A percentile compares a stretch with the other conserved stretches of the same genome.
Evolutionary conservation across 2,329 filamentous ascomycete genomes (phyloP).

Genomic region (Spiromastix sp.): DNA sequence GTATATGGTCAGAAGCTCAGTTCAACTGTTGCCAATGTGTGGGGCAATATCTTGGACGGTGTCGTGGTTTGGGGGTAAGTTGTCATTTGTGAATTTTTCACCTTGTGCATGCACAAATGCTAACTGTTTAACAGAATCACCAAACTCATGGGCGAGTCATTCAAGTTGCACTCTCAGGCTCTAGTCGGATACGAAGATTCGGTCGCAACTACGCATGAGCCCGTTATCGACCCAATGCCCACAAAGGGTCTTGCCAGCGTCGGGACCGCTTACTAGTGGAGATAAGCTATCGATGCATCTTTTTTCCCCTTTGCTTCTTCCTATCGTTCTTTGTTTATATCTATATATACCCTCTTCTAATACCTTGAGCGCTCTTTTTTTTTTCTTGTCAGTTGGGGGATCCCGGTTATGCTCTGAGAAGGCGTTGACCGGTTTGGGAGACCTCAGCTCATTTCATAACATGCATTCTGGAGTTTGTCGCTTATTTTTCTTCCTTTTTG

Average conservation of each 20-base stretch:
- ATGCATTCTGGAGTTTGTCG: neutral
- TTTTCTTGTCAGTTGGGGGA: conserved; percentile 8
- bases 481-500: conserved; percentile 1
- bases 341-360: conserved; percentile 16
- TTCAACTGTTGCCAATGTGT: conserved; percentile 87
- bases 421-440: conserved; percentile 5
- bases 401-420: conserved; percentile 2
- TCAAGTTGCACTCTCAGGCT: conserved; percentile 92
- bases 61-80: conserved; percentile 99
- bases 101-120: conserved; percentile 16
- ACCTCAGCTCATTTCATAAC: neutral
- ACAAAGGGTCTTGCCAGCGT: conserved; percentile 34
- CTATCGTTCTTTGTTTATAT: conserved; percentile 13
- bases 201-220: conserved; percentile 16
- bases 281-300: conserved; percentile 9
- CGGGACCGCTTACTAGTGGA: conserved; percentile 30
- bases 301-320: conserved; percentile 12
- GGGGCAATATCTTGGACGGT: conserved; percentile 97
- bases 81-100: conserved; percentile 11
- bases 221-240: conserved; percentile 32
- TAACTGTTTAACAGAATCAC: conserved; percentile 39
- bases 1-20: conserved; percentile 72
- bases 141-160: conserved; percentile 94
- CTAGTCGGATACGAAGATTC: conserved; percentile 83
- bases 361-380: conserved; percentile 7